Evolutionary conservation across 179 eudicot genomes (phyloP).

Genomic region (Spergularia azorica): DNA sequence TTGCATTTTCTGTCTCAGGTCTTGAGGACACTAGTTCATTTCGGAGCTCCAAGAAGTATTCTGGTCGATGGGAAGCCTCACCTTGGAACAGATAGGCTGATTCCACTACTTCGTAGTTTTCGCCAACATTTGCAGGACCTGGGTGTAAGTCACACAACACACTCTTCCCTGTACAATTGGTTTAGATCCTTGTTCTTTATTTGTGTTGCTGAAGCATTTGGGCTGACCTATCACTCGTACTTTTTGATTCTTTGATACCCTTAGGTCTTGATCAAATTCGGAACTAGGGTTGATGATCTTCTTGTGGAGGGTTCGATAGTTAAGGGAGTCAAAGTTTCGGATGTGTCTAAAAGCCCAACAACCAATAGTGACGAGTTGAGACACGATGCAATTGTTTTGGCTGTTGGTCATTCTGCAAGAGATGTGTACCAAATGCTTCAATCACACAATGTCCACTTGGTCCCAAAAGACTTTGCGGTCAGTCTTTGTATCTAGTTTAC

Average conservation of each 20-base stretch:
- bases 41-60: conserved; percentile 92
- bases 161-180: not conserved
- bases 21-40: conserved; percentile 81
- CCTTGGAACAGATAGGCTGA: conserved; percentile 89
- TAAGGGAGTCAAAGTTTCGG: conserved; percentile 75
- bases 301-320: conserved; percentile 59
- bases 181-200: not conserved
- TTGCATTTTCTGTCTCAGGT: conserved; percentile 48
- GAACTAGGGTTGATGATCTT: conserved; percentile 91
- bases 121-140: conserved; percentile 72
- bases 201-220: not conserved
- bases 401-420: conserved; percentile 97
- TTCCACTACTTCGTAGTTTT: conserved; percentile 84
- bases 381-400: conserved; percentile 91
- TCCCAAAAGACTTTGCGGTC: conserved; percentile 92
- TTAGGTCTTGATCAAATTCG: conserved; percentile 82
- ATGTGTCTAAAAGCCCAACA: conserved; percentile 42
- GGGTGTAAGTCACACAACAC: conserved; percentile 59
- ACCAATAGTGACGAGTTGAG: conserved; percentile 44
- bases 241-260: conserved; percentile 10
- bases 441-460: conserved; percentile 65
- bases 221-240: not conserved
- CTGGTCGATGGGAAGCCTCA: conserved; percentile 97
- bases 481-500: conserved; percentile 31
- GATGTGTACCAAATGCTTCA: conserved; percentile 93